Evolutionary conservation across 371 early-diverging fungal species (phyloP), one percentile per base, ranked within the genome.

Genomic region (Nematocida sp.): DNA sequence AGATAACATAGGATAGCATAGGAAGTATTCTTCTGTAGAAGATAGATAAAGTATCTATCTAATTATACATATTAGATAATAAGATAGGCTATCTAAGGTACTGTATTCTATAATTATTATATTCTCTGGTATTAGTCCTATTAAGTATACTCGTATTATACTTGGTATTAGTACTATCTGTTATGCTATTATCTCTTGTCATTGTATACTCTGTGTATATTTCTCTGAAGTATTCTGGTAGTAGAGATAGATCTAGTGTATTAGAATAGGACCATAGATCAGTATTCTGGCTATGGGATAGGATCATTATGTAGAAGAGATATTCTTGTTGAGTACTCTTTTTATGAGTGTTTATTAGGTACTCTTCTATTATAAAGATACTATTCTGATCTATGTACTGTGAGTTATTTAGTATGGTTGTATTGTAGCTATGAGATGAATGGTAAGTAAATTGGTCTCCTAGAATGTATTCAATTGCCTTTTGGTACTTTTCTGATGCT

Each of bases 221-320:
- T 21, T 57, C 61, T 27, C 74, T 17, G 7, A 70, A 25, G 40
- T 70, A 61, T 21, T 11, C 41, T 1, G 74, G 74, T 2, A 70
- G 61, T 4, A 17, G 17, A 21, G 49, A 53, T 21, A 70, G 38
- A 29, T 70, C 57, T 27, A 52, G 13, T 19, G 27, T 15, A 15
- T 66, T 45, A 3, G 35, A n/a, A 11, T 11, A 17, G 2, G 5
- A 21, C 74, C 74, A 70, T 17, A 49, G 60, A 35, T 47, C 32
- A 15, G 43, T 1, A 2, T 47, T 11, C 17, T 21, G 11, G 4
- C 23, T 17, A 31, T 70, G 74, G 2, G 31, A 13, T 19, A 25
- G 11, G n/a, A 70, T 53, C 13, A 70, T 58, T 1, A 7, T n/a
- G 34, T 70, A 70, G 35, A 58, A 70, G 17, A 70, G 74, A 31